phyloP scores from a whole-genome alignment of 2,329 filamentous ascomycete species.

The Graphilbum sp. region DNA sequence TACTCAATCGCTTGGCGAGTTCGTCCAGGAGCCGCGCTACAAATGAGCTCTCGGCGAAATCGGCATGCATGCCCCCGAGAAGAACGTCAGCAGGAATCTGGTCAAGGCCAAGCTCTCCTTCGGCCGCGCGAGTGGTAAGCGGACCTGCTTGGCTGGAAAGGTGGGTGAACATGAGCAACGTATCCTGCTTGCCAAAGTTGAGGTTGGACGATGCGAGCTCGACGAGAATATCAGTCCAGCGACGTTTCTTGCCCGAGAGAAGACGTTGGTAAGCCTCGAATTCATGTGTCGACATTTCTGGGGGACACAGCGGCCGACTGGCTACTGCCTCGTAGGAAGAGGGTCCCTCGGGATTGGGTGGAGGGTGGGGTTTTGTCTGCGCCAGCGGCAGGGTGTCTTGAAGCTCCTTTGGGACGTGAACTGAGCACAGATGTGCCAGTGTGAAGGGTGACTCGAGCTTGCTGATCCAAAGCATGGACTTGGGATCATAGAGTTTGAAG shows the following conservation, averaged over 20 bases:
- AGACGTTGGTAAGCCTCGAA: conserved; percentile 34
- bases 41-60: conserved; percentile 34
- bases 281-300: conserved; percentile 30
- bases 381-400: conserved; percentile 17
- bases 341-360: conserved; percentile 20
- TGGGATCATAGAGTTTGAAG: conserved; percentile 29
- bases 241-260: conserved; percentile 24
- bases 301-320: conserved; percentile 29
- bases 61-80: conserved; percentile 28
- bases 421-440: conserved; percentile 26
- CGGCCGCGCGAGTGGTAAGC: neutral
- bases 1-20: conserved; percentile 23
- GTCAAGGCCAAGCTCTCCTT: conserved; percentile 8
- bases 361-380: conserved; percentile 10
- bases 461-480: conserved; percentile 21
- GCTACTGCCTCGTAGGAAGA: conserved; percentile 39
- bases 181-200: conserved; percentile 41
- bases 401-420: conserved; percentile 17
- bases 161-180: conserved; percentile 30
- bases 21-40: conserved; percentile 29
- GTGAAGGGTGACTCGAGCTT: conserved; percentile 16
- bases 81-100: neutral
- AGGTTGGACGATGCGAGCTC: conserved; percentile 37
- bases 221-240: conserved; percentile 27
- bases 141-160: conserved; percentile 41